Evolutionary conservation across 2,329 filamentous ascomycete genomes (phyloP), one percentile per base, ranked within the genome.

Genomic region (Cercospora citrullina): DNA sequence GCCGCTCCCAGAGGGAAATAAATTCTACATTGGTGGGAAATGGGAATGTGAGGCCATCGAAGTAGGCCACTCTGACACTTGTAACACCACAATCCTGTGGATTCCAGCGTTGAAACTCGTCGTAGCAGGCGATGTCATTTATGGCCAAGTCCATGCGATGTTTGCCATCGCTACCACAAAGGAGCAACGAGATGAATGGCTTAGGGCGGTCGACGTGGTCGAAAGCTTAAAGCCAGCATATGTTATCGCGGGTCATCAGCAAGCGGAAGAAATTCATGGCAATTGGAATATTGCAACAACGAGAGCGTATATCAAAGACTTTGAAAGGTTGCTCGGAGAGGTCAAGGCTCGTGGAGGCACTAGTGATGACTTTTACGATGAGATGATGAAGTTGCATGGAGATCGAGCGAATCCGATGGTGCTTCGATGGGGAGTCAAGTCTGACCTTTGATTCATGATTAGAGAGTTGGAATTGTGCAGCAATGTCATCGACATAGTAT

Each of bases 91-190:
- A 3, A 51, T 68, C 16, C 62, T 68, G 2, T 68, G 66, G 66
- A 48, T 65, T 8, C 63, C 66, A 18, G 36, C 48, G 39, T 33
- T 68, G 28, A 65, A 65, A 48, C 57, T 68, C 5, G 66, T 51
- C n/a, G 66, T 68, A 8, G 51, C 26, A 7, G 66, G 66, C 21
- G 67, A 69, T 42, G 67, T 69, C 1, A 55, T 69, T 3, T 69
- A 69, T 36, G 67, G 67, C n/a, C 39, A 66, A n/a, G 67, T 69
- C 2, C 67, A 69, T 60, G 58, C 63, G 30, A 69, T 69, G 67
- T 31, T 69, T 9, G 48, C 48, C 10, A 30, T 26, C 21, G 67
- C 67, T 8, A 66, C 39, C 9, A 69, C 64, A n/a, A 45, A 55
- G 21, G 64, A 30, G 4, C 53, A 55, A 36, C 59, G 67, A 18